Evolutionary conservation across 2,329 filamentous ascomycete genomes (phyloP), one percentile per base, ranked within the genome.

Genomic region (Bipolaris victoriae): DNA sequence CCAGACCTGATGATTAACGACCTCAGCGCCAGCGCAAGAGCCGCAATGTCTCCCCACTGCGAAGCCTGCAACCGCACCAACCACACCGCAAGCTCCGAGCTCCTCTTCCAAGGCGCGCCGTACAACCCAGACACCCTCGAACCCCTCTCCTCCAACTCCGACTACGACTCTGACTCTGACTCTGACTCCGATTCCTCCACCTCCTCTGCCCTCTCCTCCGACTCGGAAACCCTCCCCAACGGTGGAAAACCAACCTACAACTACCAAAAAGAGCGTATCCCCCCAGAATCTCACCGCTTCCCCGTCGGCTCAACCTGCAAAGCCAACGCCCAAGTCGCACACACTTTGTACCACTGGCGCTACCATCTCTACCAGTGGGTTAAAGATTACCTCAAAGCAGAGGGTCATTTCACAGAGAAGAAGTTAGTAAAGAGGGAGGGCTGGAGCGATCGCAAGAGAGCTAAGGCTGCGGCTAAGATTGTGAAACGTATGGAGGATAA

Each of bases 301-400:
- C 65, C 68, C 1, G 61, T 76, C 1, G 73, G 73, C 31, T 64
- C 59, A 4, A 74, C 71, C 58, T 90, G 87, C 78, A 84, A 83
- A 67, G 76, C 78, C 31, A 89, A 88, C 63, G 90, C 90, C 0
- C 81, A 86, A 62, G 88, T 88, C 37, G 88, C 89, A 0, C 90
- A 94, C 69, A 83, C 83, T 1, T 81, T 94, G 3, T 82, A 86
- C 4, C 91, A 95, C 76, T 93, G 91, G 91, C 88, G 88, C 55
- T 85, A 84, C 58, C 84, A 87, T 44, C 84, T 94, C n/a, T 88
- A 90, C 68, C 83, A 88, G 62, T 90, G 85, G 83, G 87, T 93
- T 0, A 80, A 89, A 22, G 81, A 83, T 26, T 85, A 84, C 51
- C 83, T 95, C 0, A 75, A 81, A 22, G 74, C 74, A 1, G 81